These are phyloP conservation scores for Hermanozyma aechmeae DNA, from an alignment of 805 yeast genomes.

Conservation along the genomic window DNA sequence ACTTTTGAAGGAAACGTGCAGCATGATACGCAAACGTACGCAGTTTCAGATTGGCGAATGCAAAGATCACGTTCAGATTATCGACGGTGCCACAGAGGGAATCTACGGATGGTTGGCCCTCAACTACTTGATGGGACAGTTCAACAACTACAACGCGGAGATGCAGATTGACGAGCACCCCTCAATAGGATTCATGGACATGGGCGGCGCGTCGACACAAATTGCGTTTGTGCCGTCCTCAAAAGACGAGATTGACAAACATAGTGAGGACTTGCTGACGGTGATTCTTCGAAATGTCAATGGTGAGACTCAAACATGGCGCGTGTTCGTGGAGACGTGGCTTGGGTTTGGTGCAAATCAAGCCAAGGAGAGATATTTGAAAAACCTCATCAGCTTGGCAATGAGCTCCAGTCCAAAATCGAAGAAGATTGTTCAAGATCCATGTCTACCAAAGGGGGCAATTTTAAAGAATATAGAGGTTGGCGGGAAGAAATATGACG, in stretches of 20 bases:
- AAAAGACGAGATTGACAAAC: constrained; percentile 48
- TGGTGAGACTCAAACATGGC: constrained; percentile 70
- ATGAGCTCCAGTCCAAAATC: constrained; percentile 2
- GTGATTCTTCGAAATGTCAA: constrained; percentile 58
- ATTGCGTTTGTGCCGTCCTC: constrained; percentile 83
- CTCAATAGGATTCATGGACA: constrained; percentile 94
- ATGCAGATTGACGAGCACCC: constrained; percentile 24
- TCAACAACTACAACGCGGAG: constrained; percentile 35
- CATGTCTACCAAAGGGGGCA: constrained; percentile 71
- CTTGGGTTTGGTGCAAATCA: constrained; percentile 96
- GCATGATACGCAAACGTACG: constrained; percentile 41
- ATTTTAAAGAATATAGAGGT: constrained; percentile 32
- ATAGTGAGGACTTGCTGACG: constrained; percentile 62
- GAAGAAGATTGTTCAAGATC: constrained; percentile 43
- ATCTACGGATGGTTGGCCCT: constrained; percentile 92
- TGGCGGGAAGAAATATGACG: constrained; percentile 37
- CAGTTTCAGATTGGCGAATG: constrained; percentile 54
- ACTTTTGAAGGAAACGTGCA: constrained; percentile 56
- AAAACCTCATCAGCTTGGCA: constrained; percentile 36
- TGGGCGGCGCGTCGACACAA: constrained; percentile 99
- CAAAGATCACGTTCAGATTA: constrained; percentile 64
- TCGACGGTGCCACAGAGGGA: constrained; percentile 94
- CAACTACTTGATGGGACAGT: constrained; percentile 68
- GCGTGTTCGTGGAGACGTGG: constrained; percentile 93
- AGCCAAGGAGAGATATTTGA: constrained; percentile 68